Percentiles rank a stretch among this genome's conserved stretches.
Evolutionary conservation across 2,329 filamentous ascomycete species (phyloP).

Genomic region (Talaromyces sp.): DNA sequence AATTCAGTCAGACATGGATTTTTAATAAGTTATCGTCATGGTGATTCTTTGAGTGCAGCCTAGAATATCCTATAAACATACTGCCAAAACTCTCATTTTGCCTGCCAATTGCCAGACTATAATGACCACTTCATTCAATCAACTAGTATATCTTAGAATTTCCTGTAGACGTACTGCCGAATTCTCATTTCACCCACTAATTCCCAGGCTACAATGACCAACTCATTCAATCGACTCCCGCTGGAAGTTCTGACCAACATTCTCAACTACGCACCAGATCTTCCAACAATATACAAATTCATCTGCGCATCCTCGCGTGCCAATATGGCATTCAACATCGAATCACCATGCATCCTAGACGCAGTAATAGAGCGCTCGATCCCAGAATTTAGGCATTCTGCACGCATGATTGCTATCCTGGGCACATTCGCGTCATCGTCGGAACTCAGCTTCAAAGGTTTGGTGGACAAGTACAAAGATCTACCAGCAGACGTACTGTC

Average conservation of each 20-base stretch:
- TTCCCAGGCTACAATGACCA: too few relatives aligned
- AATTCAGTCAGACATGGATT: too few relatives aligned
- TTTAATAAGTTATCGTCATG: not conserved
- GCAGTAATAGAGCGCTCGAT: conserved; percentile 8
- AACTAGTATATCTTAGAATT: not conserved
- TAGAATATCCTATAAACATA: not conserved
- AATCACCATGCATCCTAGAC: conserved; percentile 3
- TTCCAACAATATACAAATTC: conserved; percentile 14
- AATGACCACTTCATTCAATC: not conserved
- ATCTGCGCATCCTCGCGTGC: not conserved
- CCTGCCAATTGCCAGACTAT: too few relatives aligned
- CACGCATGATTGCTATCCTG: conserved; percentile 12
- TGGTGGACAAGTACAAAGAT: not conserved
- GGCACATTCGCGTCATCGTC: not conserved
- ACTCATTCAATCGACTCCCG: conserved; percentile 2
- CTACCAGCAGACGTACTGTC: conserved; percentile 1
- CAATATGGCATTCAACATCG: conserved; percentile 7
- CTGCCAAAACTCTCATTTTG: too few relatives aligned
- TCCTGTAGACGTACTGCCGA: too few relatives aligned
- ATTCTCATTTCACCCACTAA: too few relatives aligned
- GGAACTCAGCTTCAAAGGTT: not conserved
- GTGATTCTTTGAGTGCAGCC: not conserved
- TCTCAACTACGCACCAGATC: not conserved
- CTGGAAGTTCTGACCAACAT: conserved; percentile 5
- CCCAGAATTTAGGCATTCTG: conserved; percentile 6